A percentile compares a stretch with the other conserved stretches of the same genome.
Conservation (phyloP, 1,139 yeast genomes). For the Yamadazyma spencermartinsiae region DNA sequence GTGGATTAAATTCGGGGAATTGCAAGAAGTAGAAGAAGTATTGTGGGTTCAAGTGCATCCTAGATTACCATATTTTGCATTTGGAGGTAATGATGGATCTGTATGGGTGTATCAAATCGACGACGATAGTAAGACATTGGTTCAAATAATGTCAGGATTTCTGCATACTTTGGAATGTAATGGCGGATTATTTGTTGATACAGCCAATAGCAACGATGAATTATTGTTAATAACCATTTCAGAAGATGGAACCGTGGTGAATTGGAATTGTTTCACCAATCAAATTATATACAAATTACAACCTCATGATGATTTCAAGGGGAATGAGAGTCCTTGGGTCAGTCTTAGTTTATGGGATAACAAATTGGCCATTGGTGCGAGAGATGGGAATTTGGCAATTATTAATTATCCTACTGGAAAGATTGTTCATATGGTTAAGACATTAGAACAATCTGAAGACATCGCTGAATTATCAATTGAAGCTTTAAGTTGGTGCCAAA, state of each 20-base stretch:
- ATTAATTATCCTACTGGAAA: conserved; percentile 74
- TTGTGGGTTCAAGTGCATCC: conserved; percentile 83
- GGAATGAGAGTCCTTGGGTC: conserved; percentile 86
- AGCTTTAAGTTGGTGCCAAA: conserved; percentile 77
- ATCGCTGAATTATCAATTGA: conserved; percentile 81
- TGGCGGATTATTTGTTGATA: conserved; percentile 69
- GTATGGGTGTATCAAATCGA: conserved; percentile 90
- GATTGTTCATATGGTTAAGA: conserved; percentile 62
- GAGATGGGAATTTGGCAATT: conserved; percentile 81
- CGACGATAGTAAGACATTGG: conserved; percentile 51
- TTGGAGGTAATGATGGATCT: conserved; percentile 90
- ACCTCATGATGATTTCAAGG: conserved; percentile 62
- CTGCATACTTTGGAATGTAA: conserved; percentile 80
- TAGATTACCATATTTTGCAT: conserved; percentile 73
- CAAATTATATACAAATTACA: conserved; percentile 65
- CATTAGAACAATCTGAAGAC: conserved; percentile 62
- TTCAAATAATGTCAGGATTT: conserved; percentile 76
- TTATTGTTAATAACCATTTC: conserved; percentile 72
- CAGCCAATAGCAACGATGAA: conserved; percentile 54
- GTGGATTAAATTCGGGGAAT: conserved; percentile 70
- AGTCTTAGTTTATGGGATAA: conserved; percentile 52
- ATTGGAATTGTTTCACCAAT: conserved; percentile 87
- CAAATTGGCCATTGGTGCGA: conserved; percentile 72
- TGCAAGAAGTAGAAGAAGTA: conserved; percentile 82
- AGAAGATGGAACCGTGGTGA: conserved; percentile 85